Percentiles rank a stretch among this genome's conserved stretches.
Conservation (phyloP, 345 rosid genomes). For the Rhodamnia argentea region DNA sequence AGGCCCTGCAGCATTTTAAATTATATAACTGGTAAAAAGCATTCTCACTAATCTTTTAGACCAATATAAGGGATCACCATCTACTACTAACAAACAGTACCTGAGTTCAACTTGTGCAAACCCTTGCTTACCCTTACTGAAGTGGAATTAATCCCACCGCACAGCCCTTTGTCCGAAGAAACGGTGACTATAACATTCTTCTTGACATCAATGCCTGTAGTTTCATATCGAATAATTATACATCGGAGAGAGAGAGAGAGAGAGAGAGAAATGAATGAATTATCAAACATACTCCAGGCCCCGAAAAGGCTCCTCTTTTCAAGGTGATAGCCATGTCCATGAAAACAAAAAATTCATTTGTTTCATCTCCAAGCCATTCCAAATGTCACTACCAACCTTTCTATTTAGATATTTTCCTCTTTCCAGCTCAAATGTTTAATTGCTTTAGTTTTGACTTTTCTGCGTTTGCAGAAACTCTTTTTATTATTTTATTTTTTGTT, state of each 20-base stretch:
- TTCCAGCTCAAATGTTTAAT: neutral
- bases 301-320: neutral
- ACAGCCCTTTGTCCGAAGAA: conserved; percentile 96
- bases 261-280: neutral
- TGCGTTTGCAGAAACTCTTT: neutral
- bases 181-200: conserved; percentile 86
- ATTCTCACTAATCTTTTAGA: neutral
- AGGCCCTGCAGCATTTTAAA: conserved; percentile 44
- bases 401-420: neutral
- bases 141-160: conserved; percentile 98
- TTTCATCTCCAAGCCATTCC: neutral
- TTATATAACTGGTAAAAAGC: neutral
- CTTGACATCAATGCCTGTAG: conserved; percentile 80
- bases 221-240: neutral
- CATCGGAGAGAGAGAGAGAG: neutral
- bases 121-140: conserved; percentile 78
- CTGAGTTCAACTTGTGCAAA: conserved; percentile 52
- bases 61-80: neutral
- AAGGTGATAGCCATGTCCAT: neutral
- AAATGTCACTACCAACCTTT: neutral
- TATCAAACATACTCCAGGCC: neutral
- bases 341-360: neutral
- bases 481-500: neutral
- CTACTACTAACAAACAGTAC: conserved; percentile 21
- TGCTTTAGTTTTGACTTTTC: neutral